Evolutionary conservation across 2,329 filamentous ascomycete genomes (phyloP).

Genomic region (Fusarium foetens): DNA sequence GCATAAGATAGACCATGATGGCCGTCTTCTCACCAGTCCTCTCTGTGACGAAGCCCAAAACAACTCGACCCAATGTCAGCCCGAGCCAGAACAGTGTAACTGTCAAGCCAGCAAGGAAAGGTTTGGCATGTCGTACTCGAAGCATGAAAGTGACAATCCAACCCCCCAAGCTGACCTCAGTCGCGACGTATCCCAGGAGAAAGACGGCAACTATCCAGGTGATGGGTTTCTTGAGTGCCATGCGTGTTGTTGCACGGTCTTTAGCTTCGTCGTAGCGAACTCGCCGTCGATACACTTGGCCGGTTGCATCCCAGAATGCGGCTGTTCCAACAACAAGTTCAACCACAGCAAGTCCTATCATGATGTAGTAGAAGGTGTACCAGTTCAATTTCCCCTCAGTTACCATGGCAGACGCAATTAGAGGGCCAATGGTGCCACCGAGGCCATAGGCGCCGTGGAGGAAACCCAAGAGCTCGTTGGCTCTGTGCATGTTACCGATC

Average conservation of each 20-base stretch:
- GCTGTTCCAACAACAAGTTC: constrained; percentile 63
- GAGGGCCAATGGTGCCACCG: constrained; percentile 74
- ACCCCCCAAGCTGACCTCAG: constrained; percentile 77
- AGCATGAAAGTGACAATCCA: constrained; percentile 93
- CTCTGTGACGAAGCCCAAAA: constrained; percentile 81
- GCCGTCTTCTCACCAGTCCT: constrained; percentile 76
- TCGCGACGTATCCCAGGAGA: constrained; percentile 80
- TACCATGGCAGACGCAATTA: constrained; percentile 79
- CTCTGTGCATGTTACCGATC: constrained; percentile 75
- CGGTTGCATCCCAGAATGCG: constrained; percentile 73
- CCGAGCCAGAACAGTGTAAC: constrained; percentile 88
- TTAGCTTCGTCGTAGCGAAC: constrained; percentile 45
- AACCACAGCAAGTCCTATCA: constrained; percentile 68
- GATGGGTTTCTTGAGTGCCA: constrained; percentile 60
- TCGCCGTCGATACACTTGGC: constrained; percentile 59
- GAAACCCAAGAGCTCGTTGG: constrained; percentile 79
- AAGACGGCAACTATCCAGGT: constrained; percentile 81
- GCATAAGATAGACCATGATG: constrained; percentile 70
- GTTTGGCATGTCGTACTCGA: constrained; percentile 72
- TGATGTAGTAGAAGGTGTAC: constrained; percentile 81
- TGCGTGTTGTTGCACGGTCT: constrained; percentile 57
- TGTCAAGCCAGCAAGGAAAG: constrained; percentile 78
- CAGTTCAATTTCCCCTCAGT: constrained; percentile 70
- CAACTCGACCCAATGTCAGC: constrained; percentile 76
- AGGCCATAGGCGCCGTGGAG: constrained; percentile 78